Evolutionary conservation across 768 basidiomycete genomes (phyloP), one percentile per base, ranked within the genome.

Genomic region (Glaciozyma antarctica): DNA sequence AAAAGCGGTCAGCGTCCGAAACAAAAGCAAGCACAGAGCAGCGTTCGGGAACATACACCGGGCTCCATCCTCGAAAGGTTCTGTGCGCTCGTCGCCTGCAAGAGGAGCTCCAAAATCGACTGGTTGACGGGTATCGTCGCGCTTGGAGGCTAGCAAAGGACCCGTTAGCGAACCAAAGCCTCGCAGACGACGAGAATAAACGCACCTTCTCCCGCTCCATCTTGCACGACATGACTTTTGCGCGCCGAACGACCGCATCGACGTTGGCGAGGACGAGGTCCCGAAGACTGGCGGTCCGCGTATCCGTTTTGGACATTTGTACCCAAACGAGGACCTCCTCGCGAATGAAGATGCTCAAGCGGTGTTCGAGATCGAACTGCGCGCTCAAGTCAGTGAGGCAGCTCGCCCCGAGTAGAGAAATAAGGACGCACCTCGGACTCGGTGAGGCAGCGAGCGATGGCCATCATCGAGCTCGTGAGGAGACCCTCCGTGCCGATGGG

Each of bases 331-430:
- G 81, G 53, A 97, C 88, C 77, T 99, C 95, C 73, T 99, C 95
- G 51, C 92, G 84, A 32, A 89, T 84, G 75, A 94, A 94, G 60
- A 99, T 80, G 69, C 88, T 88, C 7, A 99, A 82, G 64, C 90
- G 89, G 72, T 90, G 88, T 67, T 95, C 92, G 66, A 99, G 79
- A 67, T 97, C 90, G 75, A 86, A 93, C 88, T 94, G 69, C 13
- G 51, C 9, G 17, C 8, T 53, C 57, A 22, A 58, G 6, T 61
- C 51, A 61, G 45, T 15, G 56, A 62, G 69, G 51, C n/a, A 21
- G 2, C 3, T 2, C 13, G 51, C 19, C 28, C 5, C n/a, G 21
- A 41, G 16, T 1, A 10, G 7, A n/a, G 5, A 22, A 1, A 5
- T 8, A 34, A 49, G 48, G 28, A 73, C 81, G 65, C 68, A 90